Base-by-base conservation (phyloP, 345 rosid species). In the Dipteronia dyeriana region DNA sequence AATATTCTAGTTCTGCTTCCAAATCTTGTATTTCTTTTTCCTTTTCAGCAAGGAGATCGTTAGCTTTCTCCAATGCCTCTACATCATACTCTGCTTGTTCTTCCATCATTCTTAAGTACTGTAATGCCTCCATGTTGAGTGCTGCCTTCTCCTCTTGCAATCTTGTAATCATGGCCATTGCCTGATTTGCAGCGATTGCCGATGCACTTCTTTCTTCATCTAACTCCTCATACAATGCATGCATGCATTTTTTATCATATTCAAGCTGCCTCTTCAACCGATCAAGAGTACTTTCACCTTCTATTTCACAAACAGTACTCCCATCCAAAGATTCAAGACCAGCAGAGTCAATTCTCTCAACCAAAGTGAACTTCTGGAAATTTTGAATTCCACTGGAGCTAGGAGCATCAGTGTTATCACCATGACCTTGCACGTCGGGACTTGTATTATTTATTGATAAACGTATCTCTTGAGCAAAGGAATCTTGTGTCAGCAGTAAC, bases 31-130 rank as follows among this genome's bases (percentile, higher is more conserved):
- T 66, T 29, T 89, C 90, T 72, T 88, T 92, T 76, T 92, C 97
- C 76, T 85, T 89, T 29, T 89, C 93, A 39, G 91, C 89, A 57
- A 89, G 71, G 41, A 89, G 88, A 75, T 89, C 90, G 74, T 90
- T 90, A 56, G 91, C 91, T 81, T 80, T 88, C 79, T 87, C 89
- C 68, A 93, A 81, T 7, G 89, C 92, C 63, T 90, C 95, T 25
- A 76, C 84, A 73, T 93, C 97, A 51, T 89, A 89, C 66, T 91
- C 97, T 0, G 93, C 92, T 82, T 94, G 95, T 82, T 90, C 97
- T 74, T 94, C 98, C 98, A 91, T 94, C 97, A 94, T 89, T 81
- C 98, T 90, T 71, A 94, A 81, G 86, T 85, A 88, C 80, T 94
- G 98, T 77, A 89, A 75, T 41, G 94, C 95, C 72, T 94, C 98